Conservation (phyloP, 2,329 filamentous ascomycete species). For the Aspergillus japonicus region DNA sequence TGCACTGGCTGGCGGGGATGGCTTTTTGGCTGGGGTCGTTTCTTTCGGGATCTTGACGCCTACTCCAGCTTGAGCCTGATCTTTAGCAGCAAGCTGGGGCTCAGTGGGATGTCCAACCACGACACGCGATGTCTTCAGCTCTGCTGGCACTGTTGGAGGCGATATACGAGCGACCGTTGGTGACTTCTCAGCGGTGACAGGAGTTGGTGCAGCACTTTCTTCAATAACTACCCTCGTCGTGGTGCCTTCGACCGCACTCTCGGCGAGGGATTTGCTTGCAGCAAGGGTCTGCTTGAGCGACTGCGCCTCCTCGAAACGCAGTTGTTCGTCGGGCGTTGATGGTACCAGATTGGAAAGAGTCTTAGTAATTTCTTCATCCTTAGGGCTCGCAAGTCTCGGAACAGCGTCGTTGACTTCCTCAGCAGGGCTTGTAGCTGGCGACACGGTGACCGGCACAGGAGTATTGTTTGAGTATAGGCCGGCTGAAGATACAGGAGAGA, state of each 20-base stretch:
- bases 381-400: constrained; percentile 43
- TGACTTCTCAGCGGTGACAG: constrained; percentile 16
- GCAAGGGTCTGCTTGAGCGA: constrained; percentile 31
- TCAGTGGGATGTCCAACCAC: constrained; percentile 14
- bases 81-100: constrained; percentile 16
- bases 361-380: constrained; percentile 24
- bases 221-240: constrained; percentile 29
- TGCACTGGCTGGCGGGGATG: constrained; percentile 21
- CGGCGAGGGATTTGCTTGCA: constrained; percentile 23
- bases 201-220: constrained; percentile 20
- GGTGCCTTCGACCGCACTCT: constrained; percentile 13
- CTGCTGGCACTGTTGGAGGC: constrained; percentile 7
- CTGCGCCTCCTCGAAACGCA: constrained; percentile 57
- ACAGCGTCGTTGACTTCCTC: constrained; percentile 53
- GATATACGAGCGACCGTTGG: constrained; percentile 18
- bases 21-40: constrained; percentile 27
- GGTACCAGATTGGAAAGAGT: constrained; percentile 37
- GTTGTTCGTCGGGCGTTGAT: constrained; percentile 59
- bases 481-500: constrained; percentile 63
- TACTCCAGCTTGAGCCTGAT: constrained; percentile 13
- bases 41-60: constrained; percentile 12
- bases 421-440: constrained; percentile 72
- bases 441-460: constrained; percentile 65
- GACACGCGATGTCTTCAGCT: constrained; percentile 16
- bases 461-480: constrained; percentile 71